These are phyloP conservation scores for Lepidopterella palustris DNA, from an alignment of 495 filamentous ascomycete species.

Conservation along the genomic window DNA sequence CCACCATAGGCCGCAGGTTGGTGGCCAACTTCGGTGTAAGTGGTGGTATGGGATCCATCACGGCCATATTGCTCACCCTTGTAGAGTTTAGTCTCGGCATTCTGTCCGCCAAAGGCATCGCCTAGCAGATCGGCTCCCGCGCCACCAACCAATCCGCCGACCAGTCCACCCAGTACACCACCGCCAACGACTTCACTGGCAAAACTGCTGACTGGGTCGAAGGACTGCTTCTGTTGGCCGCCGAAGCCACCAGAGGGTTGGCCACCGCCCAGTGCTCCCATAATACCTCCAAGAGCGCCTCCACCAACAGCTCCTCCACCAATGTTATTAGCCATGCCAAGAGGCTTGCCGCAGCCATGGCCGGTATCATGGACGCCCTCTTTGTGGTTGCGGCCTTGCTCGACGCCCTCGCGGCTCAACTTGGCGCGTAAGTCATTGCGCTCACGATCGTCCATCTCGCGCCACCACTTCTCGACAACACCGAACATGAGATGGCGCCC, in stretches of 20 bases:
- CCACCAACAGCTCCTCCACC: constrained; percentile 37
- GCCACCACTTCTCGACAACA: constrained; percentile 76
- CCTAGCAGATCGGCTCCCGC: constrained; percentile 32
- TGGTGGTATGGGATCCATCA: constrained; percentile 42
- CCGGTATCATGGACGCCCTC: constrained; percentile 76
- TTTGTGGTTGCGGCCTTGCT: constrained; percentile 71
- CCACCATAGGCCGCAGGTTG: constrained; percentile 28
- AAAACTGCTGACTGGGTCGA: constrained; percentile 27
- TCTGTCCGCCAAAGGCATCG: constrained; percentile 35
- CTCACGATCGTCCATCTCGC: constrained; percentile 51
- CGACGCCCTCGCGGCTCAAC: constrained; percentile 69
- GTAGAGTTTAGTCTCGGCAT: constrained; percentile 40
- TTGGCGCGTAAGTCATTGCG: constrained; percentile 60
- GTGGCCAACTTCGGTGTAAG: constrained; percentile 42
- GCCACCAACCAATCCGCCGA: constrained; percentile 43
- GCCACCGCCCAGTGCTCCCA: constrained; percentile 2
- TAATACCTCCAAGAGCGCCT: constrained; percentile 3
- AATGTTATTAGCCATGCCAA: constrained; percentile 48
- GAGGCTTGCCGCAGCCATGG: constrained; percentile 74
- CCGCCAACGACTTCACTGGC: constrained; percentile 39
- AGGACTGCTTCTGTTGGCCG: constrained; percentile 28
- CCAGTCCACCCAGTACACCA: constrained; percentile 39
- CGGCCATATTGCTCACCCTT: constrained; percentile 30
- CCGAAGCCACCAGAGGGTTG: not conserved
- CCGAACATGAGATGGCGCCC: constrained; percentile 71